These are phyloP conservation scores for Rhizophora mangle DNA, from an alignment of 345 rosid genomes.

Conservation along the genomic window DNA sequence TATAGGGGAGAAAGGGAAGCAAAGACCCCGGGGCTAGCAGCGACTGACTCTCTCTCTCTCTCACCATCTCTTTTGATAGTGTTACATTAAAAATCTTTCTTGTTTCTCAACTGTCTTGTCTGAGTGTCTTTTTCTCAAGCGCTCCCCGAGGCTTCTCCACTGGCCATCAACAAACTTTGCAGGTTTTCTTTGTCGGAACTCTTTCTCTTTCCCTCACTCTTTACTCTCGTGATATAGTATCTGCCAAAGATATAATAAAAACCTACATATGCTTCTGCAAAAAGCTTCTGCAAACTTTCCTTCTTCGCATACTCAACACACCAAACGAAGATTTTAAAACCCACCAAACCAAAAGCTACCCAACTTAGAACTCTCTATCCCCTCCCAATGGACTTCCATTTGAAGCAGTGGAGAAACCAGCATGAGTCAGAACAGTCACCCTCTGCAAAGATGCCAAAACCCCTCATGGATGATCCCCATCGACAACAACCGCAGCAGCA, in stretches of 20 bases:
- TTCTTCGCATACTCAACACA: constrained; percentile 24
- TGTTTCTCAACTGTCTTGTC: constrained; percentile 58
- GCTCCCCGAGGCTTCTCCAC: constrained; percentile 33
- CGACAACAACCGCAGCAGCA: constrained; percentile 19
- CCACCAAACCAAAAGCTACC: constrained; percentile 10
- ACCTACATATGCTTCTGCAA: constrained; percentile 20
- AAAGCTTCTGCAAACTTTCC: constrained; percentile 38
- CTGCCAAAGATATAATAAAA: constrained; percentile 35
- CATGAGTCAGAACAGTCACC: constrained; percentile 61
- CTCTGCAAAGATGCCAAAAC: constrained; percentile 71
- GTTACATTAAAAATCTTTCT: not conserved
- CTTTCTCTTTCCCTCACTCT: constrained; percentile 26
- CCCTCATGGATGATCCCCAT: constrained; percentile 36
- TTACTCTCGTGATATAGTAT: constrained; percentile 15
- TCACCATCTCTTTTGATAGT: not conserved
- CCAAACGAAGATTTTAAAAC: constrained; percentile 22
- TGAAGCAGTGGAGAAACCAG: constrained; percentile 89
- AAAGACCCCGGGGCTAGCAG: not conserved
- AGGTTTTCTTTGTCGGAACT: constrained; percentile 54
- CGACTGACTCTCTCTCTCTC: not conserved
- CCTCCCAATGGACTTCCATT: constrained; percentile 77
- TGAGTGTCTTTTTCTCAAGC: constrained; percentile 56
- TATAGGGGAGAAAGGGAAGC: not conserved
- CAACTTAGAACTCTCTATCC: constrained; percentile 16
- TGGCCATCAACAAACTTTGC: constrained; percentile 52